These are phyloP conservation scores for Boletus rex-veris DNA, from an alignment of 768 basidiomycete species.

Conservation along the genomic window DNA sequence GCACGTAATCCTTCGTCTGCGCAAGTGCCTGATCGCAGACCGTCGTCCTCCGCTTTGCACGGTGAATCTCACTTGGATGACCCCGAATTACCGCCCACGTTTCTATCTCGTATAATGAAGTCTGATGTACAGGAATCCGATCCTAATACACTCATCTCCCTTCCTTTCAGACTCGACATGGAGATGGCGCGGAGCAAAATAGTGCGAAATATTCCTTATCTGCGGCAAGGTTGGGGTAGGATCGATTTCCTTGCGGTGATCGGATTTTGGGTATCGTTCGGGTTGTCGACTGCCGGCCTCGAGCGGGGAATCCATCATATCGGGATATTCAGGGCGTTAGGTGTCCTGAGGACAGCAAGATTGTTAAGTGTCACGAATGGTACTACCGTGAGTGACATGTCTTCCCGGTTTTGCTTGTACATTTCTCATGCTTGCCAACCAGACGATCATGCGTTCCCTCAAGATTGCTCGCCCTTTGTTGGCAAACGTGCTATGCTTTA, in stretches of 20 bases:
- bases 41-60: background rate
- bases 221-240: conserved; percentile 89
- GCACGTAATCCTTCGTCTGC: conserved; percentile 15
- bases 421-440: conserved; percentile 8
- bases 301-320: conserved; percentile 73
- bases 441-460: conserved; percentile 88
- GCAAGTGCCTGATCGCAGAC: conserved; percentile 7
- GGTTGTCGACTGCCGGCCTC: conserved; percentile 58
- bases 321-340: conserved; percentile 85
- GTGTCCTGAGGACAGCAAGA: conserved; percentile 78
- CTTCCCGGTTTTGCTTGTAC: background rate
- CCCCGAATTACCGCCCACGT: conserved; percentile 44
- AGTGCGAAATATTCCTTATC: conserved; percentile 74
- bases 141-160: conserved; percentile 35
- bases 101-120: conserved; percentile 47
- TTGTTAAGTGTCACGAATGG: conserved; percentile 86
- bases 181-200: conserved; percentile 52
- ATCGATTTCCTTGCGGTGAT: conserved; percentile 86
- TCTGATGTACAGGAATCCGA: conserved; percentile 40
- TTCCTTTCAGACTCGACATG: conserved; percentile 65
- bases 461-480: conserved; percentile 90
- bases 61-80: conserved; percentile 31
- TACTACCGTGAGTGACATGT: conserved; percentile 64
- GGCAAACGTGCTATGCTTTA: conserved; percentile 86
- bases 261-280: conserved; percentile 84